These are phyloP conservation scores for Yarrowia sp. DNA, from an alignment of 805 yeast species.

Conservation along the genomic window DNA sequence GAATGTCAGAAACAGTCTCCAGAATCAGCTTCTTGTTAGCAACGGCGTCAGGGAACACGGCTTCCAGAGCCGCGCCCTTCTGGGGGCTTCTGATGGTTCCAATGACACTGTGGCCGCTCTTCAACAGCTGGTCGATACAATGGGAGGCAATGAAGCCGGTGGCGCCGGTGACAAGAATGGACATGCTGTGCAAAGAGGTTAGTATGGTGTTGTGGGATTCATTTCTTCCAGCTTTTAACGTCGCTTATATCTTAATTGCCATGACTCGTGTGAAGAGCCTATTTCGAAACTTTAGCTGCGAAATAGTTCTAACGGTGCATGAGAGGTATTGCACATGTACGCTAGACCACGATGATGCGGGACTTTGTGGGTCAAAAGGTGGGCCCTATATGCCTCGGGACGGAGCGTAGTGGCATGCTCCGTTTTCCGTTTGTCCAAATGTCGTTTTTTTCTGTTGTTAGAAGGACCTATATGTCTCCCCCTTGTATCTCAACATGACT, in stretches of 20 bases:
- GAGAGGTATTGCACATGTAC: background rate
- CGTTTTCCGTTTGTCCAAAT: slow-evolving; percentile 2
- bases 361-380: background rate
- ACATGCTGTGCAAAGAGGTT: background rate
- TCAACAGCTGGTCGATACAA: slow-evolving; percentile 52
- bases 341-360: background rate
- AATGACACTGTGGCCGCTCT: slow-evolving; percentile 54
- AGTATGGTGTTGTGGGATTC: too few relatives aligned
- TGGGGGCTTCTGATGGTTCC: slow-evolving; percentile 58
- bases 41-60: slow-evolving; percentile 40
- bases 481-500: background rate
- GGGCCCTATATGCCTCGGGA: background rate
- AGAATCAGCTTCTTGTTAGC: slow-evolving; percentile 46
- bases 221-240: background rate
- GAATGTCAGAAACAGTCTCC: slow-evolving; percentile 48
- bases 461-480: too few relatives aligned
- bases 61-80: slow-evolving; percentile 52
- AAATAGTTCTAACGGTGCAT: slow-evolving; percentile 20
- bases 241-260: background rate
- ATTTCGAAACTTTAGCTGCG: background rate
- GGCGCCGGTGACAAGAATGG: slow-evolving; percentile 56
- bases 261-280: slow-evolving; percentile 26
- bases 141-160: slow-evolving; percentile 58
- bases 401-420: background rate
- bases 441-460: background rate